These are phyloP conservation scores for Scedosporium boydii DNA, from an alignment of 2,329 filamentous ascomycete genomes.

Conservation along the genomic window DNA sequence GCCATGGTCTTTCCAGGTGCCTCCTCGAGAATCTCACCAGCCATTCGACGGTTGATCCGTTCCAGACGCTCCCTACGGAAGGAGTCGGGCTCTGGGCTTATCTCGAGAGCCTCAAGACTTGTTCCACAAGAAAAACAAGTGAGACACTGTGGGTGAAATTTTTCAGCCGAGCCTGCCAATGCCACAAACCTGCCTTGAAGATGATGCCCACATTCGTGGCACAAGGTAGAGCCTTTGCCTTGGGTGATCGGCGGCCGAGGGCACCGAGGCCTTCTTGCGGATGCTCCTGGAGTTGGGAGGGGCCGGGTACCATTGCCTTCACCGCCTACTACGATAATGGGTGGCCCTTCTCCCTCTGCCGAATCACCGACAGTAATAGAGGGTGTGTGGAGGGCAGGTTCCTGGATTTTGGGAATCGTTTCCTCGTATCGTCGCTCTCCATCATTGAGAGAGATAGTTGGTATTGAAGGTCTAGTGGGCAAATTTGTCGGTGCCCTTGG, in stretches of 20 bases:
- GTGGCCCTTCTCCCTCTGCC: not conserved
- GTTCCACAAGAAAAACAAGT: constrained; percentile 80
- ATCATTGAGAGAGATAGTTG: constrained; percentile 29
- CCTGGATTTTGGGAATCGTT: constrained; percentile 28
- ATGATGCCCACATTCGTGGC: constrained; percentile 71
- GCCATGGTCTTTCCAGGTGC: constrained; percentile 53
- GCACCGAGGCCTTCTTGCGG: not conserved
- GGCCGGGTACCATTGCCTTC: constrained; percentile 22
- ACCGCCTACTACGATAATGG: not conserved
- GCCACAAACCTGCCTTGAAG: constrained; percentile 89
- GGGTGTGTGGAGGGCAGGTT: not conserved
- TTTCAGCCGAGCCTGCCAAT: constrained; percentile 59
- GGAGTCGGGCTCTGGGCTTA: constrained; percentile 80
- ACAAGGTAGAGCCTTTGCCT: constrained; percentile 54
- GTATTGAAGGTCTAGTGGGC: constrained; percentile 21
- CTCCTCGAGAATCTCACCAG: constrained; percentile 51
- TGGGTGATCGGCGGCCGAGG: constrained; percentile 33
- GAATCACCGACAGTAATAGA: constrained; percentile 2
- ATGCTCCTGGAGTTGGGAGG: constrained; percentile 34
- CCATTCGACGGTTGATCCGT: constrained; percentile 55
- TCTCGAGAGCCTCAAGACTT: constrained; percentile 85
- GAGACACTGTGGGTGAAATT: constrained; percentile 93
- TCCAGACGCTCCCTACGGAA: constrained; percentile 62
- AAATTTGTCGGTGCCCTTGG: constrained; percentile 5
- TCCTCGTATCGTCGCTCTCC: constrained; percentile 16